Conservation (phyloP, 2,329 filamentous ascomycete species). For the Cytospora paraplurivora region DNA sequence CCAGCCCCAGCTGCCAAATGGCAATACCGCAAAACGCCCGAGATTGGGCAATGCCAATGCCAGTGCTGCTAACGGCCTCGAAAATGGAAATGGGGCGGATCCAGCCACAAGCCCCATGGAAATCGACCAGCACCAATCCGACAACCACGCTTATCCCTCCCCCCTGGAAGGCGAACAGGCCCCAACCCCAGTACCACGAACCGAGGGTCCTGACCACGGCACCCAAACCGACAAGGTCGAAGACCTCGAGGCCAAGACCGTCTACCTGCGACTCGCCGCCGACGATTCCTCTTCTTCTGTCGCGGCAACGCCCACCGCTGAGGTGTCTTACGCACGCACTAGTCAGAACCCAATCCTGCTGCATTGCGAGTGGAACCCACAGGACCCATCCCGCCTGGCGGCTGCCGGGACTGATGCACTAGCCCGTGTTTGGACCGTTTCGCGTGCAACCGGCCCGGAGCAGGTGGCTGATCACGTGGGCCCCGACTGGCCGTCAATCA, state of each 20-base stretch:
- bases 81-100: slow-evolving; percentile 52
- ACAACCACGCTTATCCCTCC: slow-evolving; percentile 66
- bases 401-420: slow-evolving; percentile 70
- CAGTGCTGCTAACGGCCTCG: slow-evolving; percentile 45
- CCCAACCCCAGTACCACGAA: slow-evolving; percentile 55
- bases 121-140: slow-evolving; percentile 51
- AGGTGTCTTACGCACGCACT: slow-evolving; percentile 39
- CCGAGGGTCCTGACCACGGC: slow-evolving; percentile 64
- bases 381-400: slow-evolving; percentile 65
- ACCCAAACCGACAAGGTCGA: slow-evolving; percentile 66
- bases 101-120: slow-evolving; percentile 62
- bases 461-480: slow-evolving; percentile 51
- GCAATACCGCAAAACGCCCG: slow-evolving; percentile 60
- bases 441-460: slow-evolving; percentile 52
- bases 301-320: slow-evolving; percentile 41
- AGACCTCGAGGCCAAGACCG: slow-evolving; percentile 61
- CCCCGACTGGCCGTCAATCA: slow-evolving; percentile 45
- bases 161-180: slow-evolving; percentile 61
- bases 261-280: slow-evolving; percentile 57
- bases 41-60: slow-evolving; percentile 62
- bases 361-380: slow-evolving; percentile 70
- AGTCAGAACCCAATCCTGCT: slow-evolving; percentile 62
- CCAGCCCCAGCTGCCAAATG: slow-evolving; percentile 53
- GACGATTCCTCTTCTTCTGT: slow-evolving; percentile 44
- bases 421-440: slow-evolving; percentile 68